Conservation (phyloP, 1,139 yeast genomes). For the Sugiyamaella japonica region DNA sequence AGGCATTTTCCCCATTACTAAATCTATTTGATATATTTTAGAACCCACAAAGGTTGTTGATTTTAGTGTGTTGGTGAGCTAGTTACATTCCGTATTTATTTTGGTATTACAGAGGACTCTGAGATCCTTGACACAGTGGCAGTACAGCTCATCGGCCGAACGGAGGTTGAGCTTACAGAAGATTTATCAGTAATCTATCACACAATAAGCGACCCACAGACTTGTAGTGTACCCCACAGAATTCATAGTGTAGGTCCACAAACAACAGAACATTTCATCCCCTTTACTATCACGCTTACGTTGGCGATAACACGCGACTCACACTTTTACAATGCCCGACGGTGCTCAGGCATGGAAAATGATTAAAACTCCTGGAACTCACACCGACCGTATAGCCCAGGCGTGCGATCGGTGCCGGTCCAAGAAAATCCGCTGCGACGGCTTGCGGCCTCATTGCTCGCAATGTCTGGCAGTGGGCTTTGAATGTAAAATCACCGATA, state of each 20-base stretch:
- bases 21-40: too few species aligned
- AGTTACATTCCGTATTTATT: too few species aligned
- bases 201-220: background rate
- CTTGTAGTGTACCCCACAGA: background rate
- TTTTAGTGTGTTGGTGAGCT: too few species aligned
- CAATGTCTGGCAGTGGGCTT: slow-evolving; percentile 68
- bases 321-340: slow-evolving; percentile 37
- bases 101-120: too few species aligned
- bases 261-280: too few species aligned
- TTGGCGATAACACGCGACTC: background rate
- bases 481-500: slow-evolving; percentile 74
- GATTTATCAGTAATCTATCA: too few species aligned
- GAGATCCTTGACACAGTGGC: too few species aligned
- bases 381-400: slow-evolving; percentile 64
- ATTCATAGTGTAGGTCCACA: too few species aligned
- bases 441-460: slow-evolving; percentile 59
- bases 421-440: slow-evolving; percentile 73
- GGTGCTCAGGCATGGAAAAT: slow-evolving; percentile 50
- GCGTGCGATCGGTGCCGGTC: slow-evolving; percentile 88
- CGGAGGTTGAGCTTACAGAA: too few species aligned
- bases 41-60: too few species aligned
- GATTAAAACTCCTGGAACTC: slow-evolving; percentile 62
- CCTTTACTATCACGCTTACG: too few species aligned
- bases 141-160: too few species aligned
- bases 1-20: background rate